Evolutionary conservation across 345 rosid genomes (phyloP).

Genomic region (Pugionium cornutum): DNA sequence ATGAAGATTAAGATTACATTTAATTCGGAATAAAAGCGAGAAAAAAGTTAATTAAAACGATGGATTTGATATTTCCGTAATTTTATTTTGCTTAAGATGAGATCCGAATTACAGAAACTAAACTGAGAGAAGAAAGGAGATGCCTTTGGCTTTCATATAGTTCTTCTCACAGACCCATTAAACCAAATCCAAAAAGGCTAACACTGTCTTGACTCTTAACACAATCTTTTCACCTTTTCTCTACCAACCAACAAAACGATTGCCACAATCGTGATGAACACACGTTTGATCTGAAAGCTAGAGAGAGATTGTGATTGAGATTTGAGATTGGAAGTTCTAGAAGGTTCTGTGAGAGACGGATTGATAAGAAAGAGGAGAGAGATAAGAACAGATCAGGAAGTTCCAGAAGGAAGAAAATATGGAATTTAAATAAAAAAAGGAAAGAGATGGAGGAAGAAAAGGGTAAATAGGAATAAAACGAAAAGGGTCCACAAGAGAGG

Average conservation of each 20-base stretch:
- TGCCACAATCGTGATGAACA: slow-evolving; percentile 26
- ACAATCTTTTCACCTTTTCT: slow-evolving; percentile 20
- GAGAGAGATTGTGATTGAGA: slow-evolving; percentile 16
- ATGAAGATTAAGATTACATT: neutral
- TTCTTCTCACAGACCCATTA: slow-evolving; percentile 19
- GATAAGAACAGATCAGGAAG: slow-evolving; percentile 35
- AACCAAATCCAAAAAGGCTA: slow-evolving; percentile 25
- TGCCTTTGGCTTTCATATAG: neutral
- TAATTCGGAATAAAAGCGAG: slow-evolving; percentile 3
- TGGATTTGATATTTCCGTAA: no score
- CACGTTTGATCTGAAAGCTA: slow-evolving; percentile 26
- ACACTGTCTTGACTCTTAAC: slow-evolving; percentile 1
- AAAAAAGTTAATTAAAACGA: no score
- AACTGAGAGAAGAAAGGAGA: slow-evolving; percentile 11
- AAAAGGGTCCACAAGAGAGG: slow-evolving; percentile 35
- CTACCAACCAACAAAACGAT: slow-evolving; percentile 18
- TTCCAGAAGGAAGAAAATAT: slow-evolving; percentile 45
- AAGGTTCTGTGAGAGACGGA: slow-evolving; percentile 63
- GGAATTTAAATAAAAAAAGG: neutral
- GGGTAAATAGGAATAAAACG: slow-evolving; percentile 26
- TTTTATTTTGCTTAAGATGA: neutral
- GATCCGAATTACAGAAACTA: slow-evolving; percentile 17
- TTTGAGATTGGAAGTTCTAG: slow-evolving; percentile 51
- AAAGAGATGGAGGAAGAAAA: slow-evolving; percentile 17
- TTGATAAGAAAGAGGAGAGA: slow-evolving; percentile 43